Evolutionary conservation across 208 protist species (phyloP), one percentile per base, ranked within the genome.

Genomic region (Kentomonas sorsogonicus): DNA sequence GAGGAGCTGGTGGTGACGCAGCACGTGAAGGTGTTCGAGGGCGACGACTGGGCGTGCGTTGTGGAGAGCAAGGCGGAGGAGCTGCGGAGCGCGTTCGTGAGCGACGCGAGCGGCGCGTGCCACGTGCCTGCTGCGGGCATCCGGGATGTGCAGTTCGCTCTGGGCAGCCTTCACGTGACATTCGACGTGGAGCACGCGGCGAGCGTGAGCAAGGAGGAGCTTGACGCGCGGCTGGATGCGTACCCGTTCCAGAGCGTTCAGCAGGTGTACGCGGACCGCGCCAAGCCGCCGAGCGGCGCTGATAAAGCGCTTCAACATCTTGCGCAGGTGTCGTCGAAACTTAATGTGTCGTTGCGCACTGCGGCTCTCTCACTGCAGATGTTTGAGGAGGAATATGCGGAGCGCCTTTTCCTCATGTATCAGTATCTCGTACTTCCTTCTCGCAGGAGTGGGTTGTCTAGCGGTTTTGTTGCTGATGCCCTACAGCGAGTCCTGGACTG

Each of bases 11-110:
- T 54, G 1, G 43, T 40, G 22, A 66, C 55, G 22, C 18, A 38
- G 10, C 56, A 66, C 47, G 43, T 15, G n/a, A 75, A 75, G 50
- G 40, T 57, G 48, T 66, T 75, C 36, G 63, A 47, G 16, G 69
- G 63, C 43, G 54, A 45, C 0, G 69, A 69, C 1, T 75, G 69
- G 69, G 57, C 18, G 13, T 0, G 41, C 1, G 69, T 69, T 11
- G 15, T 75, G 4, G 31, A 58, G 25, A 23, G 29, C 10, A 58
- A 66, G 33, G 50, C 47, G 10, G 63, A 66, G 50, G 69, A 68
- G 36, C 45, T 75, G 48, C 50, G 31, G 10, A n/a, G 18, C 15
- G 69, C 69, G 15, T 64, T 75, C 40, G 33, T 53, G 1, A 23
- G 10, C 22, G 69, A 76, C 33, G 63, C 69, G 0, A 26, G 59